Conservation (phyloP, 2,329 filamentous ascomycete genomes). For the Orbilia blumenaviensis region DNA sequence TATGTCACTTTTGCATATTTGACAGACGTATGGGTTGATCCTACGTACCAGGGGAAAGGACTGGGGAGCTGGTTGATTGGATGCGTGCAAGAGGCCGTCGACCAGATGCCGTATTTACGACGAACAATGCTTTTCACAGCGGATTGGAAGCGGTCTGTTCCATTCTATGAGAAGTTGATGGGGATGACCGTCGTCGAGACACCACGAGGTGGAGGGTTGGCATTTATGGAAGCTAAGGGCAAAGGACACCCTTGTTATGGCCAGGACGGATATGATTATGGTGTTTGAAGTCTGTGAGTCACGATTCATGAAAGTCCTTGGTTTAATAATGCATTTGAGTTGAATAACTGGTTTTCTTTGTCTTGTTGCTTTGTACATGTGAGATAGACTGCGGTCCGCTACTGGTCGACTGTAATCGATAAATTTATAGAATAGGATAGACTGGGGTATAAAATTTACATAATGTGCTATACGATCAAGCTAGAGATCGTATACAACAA, state of each 20-base stretch:
- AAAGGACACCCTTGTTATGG: slow-evolving; percentile 55
- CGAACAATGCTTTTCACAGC: slow-evolving; percentile 60
- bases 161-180: slow-evolving; percentile 60
- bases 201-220: slow-evolving; percentile 23
- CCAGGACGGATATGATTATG: slow-evolving; percentile 53
- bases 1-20: slow-evolving; percentile 65
- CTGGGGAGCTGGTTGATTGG: slow-evolving; percentile 65
- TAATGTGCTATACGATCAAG: no score
- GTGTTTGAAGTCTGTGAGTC: neutral
- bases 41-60: slow-evolving; percentile 63
- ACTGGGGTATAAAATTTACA: no score
- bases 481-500: no score
- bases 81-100: slow-evolving; percentile 63
- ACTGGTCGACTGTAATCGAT: no score
- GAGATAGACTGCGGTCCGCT: no score
- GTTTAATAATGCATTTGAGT: neutral
- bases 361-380: no score
- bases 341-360: neutral
- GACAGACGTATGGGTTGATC: slow-evolving; percentile 65
- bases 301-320: no score
- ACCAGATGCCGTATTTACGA: slow-evolving; percentile 63
- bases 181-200: slow-evolving; percentile 58
- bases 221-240: slow-evolving; percentile 56
- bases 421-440: no score
- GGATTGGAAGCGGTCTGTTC: slow-evolving; percentile 58